These are phyloP conservation scores for Candida boidinii DNA, from an alignment of 805 yeast genomes.

Conservation along the genomic window DNA sequence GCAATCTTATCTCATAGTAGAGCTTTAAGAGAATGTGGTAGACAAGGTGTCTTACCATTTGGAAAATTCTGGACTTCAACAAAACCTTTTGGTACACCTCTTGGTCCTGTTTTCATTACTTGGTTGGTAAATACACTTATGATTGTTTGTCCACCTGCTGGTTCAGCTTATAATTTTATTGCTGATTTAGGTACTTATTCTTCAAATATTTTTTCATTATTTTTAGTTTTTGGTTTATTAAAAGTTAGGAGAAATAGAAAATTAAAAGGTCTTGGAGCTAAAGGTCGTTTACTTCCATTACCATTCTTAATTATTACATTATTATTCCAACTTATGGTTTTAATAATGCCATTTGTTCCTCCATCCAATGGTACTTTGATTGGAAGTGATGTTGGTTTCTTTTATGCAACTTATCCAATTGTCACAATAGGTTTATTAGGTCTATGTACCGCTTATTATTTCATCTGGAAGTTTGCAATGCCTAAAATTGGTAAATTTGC, in stretches of 20 bases:
- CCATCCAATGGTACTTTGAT: constrained; percentile 32
- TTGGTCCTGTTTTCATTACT: constrained; percentile 67
- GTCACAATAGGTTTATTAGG: constrained; percentile 26
- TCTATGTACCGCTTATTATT: constrained; percentile 26
- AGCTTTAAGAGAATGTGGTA: constrained; percentile 69
- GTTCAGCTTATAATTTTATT: constrained; percentile 80
- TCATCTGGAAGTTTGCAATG: constrained; percentile 27
- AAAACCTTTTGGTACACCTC: constrained; percentile 67
- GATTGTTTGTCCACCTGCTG: constrained; percentile 76
- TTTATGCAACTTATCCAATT: constrained; percentile 33
- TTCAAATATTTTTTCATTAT: constrained; percentile 63
- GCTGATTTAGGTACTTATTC: constrained; percentile 77
- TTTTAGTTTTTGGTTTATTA: constrained; percentile 55
- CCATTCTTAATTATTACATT: constrained; percentile 26
- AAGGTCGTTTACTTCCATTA: constrained; percentile 26
- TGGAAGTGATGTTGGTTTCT: constrained; percentile 34
- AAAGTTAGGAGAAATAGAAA: constrained; percentile 29
- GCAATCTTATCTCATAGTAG: constrained; percentile 80
- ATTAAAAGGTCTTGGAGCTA: constrained; percentile 23
- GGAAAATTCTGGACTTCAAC: constrained; percentile 62
- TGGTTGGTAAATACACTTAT: constrained; percentile 69
- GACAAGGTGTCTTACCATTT: constrained; percentile 76
- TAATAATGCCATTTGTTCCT: constrained; percentile 33
- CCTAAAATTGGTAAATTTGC: constrained; percentile 25
- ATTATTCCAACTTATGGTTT: constrained; percentile 27